Base-by-base conservation (phyloP, 768 basidiomycete species). In the Sarcodon aspratus region DNA sequence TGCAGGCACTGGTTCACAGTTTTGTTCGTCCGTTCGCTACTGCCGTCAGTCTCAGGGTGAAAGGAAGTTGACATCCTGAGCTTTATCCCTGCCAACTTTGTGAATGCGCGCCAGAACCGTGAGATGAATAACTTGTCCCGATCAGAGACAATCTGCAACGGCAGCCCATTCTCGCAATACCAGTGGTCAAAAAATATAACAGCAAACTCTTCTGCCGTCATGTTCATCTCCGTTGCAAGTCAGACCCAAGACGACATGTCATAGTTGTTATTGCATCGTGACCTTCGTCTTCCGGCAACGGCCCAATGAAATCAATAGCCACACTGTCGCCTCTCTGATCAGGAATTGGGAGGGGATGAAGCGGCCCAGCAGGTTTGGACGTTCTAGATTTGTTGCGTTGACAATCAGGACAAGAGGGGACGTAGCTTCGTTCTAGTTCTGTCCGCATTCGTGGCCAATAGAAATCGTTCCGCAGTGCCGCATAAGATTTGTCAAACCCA, bases 21-120 rank as follows among this genome's bases (percentile, higher is more conserved):
- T 15, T 54, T 50, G 50, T 64, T 63, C 0, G 56, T 46, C 3
- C 60, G 51, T 51, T 70, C 64, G 11, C 54, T 61, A 0, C 58
- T 51, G 3, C 68, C 67, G 50, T 69, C 62, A 0, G 68, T 69
- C 48, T 70, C 55, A 1, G 66, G 69, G 46, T 70, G 68, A 45
- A 55, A 69, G 3, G 65, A 45, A 0, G 67, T 33, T 54, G 64
- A 66, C 56, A 70, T 53, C 10, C 55, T 55, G 0, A 65, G 53
- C 17, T 64, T 56, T 12, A 59, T 56, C 6, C 64, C 63, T 1
- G 63, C 53, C 2, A 60, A 49, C 7, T 33, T 18, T 44, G 57
- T 48, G 5, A 69, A 50, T 0, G 54, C 54, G 7, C 40, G 44
- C 70, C 69, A 70, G 55, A 70, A 70, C 0, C n/a, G 6, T 0